phyloP scores from a whole-genome alignment of 208 protist species.

The Trypanosoma boissoni region DNA sequence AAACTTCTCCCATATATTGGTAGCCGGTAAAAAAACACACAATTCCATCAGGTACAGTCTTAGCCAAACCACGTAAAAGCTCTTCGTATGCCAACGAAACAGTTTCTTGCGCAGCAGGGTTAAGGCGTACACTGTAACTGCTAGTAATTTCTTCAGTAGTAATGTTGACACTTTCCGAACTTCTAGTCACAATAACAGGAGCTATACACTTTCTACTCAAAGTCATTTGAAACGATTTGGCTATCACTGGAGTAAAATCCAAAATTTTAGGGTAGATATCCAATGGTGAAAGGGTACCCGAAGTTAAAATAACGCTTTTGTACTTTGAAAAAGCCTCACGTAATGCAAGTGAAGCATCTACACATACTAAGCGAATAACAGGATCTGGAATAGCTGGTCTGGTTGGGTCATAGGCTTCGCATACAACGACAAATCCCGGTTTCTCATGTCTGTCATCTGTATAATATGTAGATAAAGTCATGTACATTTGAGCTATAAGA shows the following conservation, averaged over 20 bases:
- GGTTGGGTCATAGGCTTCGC: conserved; percentile 95
- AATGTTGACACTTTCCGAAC: conserved; percentile 86
- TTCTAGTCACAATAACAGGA: conserved; percentile 92
- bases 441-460: conserved; percentile 89
- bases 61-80: conserved; percentile 93
- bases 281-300: conserved; percentile 97
- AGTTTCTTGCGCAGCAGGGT: conserved; percentile 72
- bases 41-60: conserved; percentile 97
- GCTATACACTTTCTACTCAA: conserved; percentile 94
- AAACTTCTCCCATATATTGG: conserved; percentile 93
- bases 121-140: conserved; percentile 86
- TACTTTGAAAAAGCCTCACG: conserved; percentile 94
- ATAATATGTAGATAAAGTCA: conserved; percentile 92
- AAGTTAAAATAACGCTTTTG: conserved; percentile 96
- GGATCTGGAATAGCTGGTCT: conserved; percentile 85
- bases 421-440: conserved; percentile 92
- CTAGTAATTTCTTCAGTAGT: conserved; percentile 87
- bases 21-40: conserved; percentile 98
- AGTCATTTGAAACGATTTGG: conserved; percentile 94
- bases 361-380: conserved; percentile 90
- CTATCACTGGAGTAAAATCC: conserved; percentile 93
- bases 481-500: conserved; percentile 95
- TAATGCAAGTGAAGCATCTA: conserved; percentile 98
- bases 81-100: conserved; percentile 96
- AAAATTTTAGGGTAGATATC: conserved; percentile 99